Evolutionary conservation across 2,329 filamentous ascomycete genomes (phyloP).

Genomic region (Apiospora hydei): DNA sequence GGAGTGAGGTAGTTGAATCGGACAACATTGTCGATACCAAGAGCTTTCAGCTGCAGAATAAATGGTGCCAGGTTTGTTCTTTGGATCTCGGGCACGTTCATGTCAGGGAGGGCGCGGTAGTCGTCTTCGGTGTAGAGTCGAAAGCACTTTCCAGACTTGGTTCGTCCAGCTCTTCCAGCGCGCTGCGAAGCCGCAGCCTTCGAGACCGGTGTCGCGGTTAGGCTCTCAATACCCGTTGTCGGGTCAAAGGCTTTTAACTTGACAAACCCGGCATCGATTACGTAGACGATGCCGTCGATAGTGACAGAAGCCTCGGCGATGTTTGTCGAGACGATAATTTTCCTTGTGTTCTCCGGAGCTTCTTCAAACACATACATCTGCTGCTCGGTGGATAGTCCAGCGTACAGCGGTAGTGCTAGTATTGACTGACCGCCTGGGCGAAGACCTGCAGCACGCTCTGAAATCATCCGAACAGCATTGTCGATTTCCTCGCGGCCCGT

Average conservation of each 20-base stretch:
- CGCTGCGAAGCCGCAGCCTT: conserved; percentile 93
- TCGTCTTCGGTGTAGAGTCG: conserved; percentile 84
- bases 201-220: conserved; percentile 83
- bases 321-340: conserved; percentile 93
- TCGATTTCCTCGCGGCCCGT: conserved; percentile 96
- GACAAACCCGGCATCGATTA: conserved; percentile 89
- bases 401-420: conserved; percentile 82
- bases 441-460: conserved; percentile 72
- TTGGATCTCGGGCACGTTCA: conserved; percentile 89
- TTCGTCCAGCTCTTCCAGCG: conserved; percentile 88
- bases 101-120: conserved; percentile 70
- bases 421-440: conserved; percentile 66
- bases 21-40: conserved; percentile 93
- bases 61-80: conserved; percentile 88
- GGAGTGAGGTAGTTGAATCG: conserved; percentile 89
- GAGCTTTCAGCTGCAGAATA: conserved; percentile 89
- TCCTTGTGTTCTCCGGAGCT: conserved; percentile 80
- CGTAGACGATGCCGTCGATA: conserved; percentile 89
- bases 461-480: conserved; percentile 77
- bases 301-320: conserved; percentile 97
- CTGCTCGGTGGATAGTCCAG: conserved; percentile 86
- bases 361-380: conserved; percentile 96
- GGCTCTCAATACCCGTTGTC: conserved; percentile 82
- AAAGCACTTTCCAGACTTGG: conserved; percentile 91
- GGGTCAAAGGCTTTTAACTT: conserved; percentile 90